These are phyloP conservation scores for Herpetomonas muscarum DNA, from an alignment of 208 protist genomes.

Conservation along the genomic window DNA sequence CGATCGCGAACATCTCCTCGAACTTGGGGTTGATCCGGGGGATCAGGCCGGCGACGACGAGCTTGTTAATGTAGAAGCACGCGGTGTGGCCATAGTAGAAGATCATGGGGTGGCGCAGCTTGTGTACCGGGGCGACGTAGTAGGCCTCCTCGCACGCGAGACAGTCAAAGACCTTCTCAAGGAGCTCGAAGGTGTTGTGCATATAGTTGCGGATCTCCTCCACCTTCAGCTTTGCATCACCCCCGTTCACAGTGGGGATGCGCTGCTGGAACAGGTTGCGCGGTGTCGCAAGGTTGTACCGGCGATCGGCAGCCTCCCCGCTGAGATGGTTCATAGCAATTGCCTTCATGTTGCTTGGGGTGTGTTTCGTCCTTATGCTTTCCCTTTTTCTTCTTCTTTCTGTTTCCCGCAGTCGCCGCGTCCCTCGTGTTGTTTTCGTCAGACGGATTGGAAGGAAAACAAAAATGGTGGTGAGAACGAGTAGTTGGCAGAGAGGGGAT, in stretches of 20 bases:
- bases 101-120: conserved; percentile 94
- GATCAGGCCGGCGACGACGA: conserved; percentile 81
- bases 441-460: too few species aligned
- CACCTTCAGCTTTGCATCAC: conserved; percentile 54
- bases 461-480: too few species aligned
- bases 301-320: conserved; percentile 35
- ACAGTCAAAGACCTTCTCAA: conserved; percentile 84
- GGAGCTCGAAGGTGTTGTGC: conserved; percentile 82
- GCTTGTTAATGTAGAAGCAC: conserved; percentile 96
- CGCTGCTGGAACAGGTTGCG: conserved; percentile 65
- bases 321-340: conserved; percentile 44
- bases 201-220: conserved; percentile 88
- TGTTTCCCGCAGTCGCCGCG: too few species aligned
- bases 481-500: too few species aligned
- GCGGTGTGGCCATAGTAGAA: conserved; percentile 97
- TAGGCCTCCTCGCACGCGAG: conserved; percentile 79
- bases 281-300: conserved; percentile 33
- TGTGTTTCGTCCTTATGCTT: neutral
- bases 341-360: conserved; percentile 22
- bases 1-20: conserved; percentile 93
- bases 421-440: too few species aligned
- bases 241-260: conserved; percentile 37
- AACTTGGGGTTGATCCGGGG: conserved; percentile 78
- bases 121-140: conserved; percentile 79
- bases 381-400: conserved; percentile 4